These are phyloP conservation scores for Schizochytrium sp. DNA, from an alignment of 108 stramenopile genomes.

Conservation along the genomic window DNA sequence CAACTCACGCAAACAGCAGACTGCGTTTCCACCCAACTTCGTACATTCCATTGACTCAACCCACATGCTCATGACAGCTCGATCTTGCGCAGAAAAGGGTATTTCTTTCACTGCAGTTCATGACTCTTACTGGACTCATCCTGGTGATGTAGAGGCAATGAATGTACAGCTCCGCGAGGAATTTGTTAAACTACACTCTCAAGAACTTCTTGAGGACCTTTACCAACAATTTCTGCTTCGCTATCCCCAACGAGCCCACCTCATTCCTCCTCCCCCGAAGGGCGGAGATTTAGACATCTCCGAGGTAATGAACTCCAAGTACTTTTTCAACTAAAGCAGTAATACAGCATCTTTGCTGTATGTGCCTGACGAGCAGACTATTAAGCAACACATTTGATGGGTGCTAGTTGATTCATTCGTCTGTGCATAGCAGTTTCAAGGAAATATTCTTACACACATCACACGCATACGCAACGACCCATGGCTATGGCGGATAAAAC, in stretches of 20 bases:
- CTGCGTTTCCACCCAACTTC: slow-evolving; percentile 99
- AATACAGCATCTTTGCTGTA: neutral
- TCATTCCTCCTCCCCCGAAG: slow-evolving; percentile 91
- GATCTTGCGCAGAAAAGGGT: slow-evolving; percentile 91
- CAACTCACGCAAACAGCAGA: slow-evolving; percentile 83
- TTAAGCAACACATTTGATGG: neutral
- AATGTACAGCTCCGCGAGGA: slow-evolving; percentile 86
- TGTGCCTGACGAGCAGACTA: neutral
- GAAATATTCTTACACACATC: neutral
- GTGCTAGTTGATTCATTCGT: neutral
- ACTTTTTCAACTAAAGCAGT: slow-evolving; percentile 88
- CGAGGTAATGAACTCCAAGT: slow-evolving; percentile 89
- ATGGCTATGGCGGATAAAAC: neutral
- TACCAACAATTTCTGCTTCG: slow-evolving; percentile 83
- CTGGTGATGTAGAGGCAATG: slow-evolving; percentile 96
- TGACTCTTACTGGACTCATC: slow-evolving; percentile 99
- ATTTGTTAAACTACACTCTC: slow-evolving; percentile 93
- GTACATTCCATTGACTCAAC: slow-evolving; percentile 98
- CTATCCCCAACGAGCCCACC: slow-evolving; percentile 84
- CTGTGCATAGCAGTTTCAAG: too few species aligned
- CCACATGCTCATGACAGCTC: slow-evolving; percentile 98
- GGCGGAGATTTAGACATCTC: slow-evolving; percentile 88
- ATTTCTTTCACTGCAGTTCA: slow-evolving; percentile 97
- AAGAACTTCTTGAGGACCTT: slow-evolving; percentile 89
- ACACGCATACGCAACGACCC: neutral